These are phyloP conservation scores for Aotearoamyces nothofagi DNA, from an alignment of 2,329 filamentous ascomycete species.

Conservation along the genomic window DNA sequence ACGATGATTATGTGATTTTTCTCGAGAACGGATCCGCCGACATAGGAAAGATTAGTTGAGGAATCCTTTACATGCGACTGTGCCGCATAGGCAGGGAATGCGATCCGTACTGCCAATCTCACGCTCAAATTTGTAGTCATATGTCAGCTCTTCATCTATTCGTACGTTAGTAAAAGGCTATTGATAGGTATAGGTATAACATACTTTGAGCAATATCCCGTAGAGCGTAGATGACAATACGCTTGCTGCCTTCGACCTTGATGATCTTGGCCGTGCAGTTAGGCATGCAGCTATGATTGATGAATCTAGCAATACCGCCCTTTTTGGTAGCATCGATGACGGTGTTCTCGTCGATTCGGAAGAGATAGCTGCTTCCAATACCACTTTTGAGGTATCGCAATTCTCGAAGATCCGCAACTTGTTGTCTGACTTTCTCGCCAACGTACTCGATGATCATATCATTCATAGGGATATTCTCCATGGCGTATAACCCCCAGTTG, in stretches of 20 bases:
- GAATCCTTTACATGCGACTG: conserved; percentile 93
- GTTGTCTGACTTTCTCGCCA: conserved; percentile 90
- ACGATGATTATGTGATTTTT: not conserved
- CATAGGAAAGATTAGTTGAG: conserved; percentile 56
- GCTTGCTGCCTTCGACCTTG: conserved; percentile 92
- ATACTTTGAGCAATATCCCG: conserved; percentile 89
- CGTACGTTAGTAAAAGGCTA: conserved; percentile 8
- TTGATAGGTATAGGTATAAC: conserved; percentile 22
- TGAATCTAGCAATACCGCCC: conserved; percentile 93
- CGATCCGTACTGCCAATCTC: conserved; percentile 90
- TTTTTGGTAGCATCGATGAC: conserved; percentile 98
- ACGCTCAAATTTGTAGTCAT: conserved; percentile 99
- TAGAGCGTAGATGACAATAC: conserved; percentile 96
- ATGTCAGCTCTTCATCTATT: conserved; percentile 92
- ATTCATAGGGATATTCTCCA: conserved; percentile 92
- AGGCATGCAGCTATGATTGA: conserved; percentile 96
- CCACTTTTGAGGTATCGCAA: conserved; percentile 86
- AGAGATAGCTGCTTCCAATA: conserved; percentile 93
- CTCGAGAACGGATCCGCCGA: not conserved
- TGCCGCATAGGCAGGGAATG: conserved; percentile 94
- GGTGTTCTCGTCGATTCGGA: conserved; percentile 94
- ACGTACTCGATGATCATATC: conserved; percentile 99
- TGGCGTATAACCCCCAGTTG: conserved; percentile 95
- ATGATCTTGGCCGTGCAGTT: conserved; percentile 99
- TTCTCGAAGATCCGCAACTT: conserved; percentile 95